Evolutionary conservation across 352 stramenopile species (phyloP), one percentile per base, ranked within the genome.

Genomic region (Phytophthora cactorum): DNA sequence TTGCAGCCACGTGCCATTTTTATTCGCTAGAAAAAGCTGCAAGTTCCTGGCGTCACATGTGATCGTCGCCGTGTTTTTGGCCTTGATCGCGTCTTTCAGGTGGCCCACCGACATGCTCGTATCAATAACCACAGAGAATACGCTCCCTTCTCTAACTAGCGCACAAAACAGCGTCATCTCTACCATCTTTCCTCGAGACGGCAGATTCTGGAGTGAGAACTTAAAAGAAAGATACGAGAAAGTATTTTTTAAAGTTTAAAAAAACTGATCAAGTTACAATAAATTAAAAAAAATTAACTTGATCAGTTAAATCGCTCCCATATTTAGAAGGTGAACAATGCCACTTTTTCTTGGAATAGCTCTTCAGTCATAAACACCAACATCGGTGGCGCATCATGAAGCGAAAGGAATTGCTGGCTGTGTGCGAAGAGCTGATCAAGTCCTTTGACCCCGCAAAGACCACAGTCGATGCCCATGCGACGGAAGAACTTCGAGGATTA

Each of bases 401-500:
- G 83, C 81, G 84, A 11, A 91, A 91, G 61, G 81, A 93, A 61
- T 68, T 95, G 28, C 58, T 95, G 27, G 78, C 72, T 15, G 60
- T 61, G 0, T 92, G 83, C 58, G 87, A 95, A 75, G 65, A 81
- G 51, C 65, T 96, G 17, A 89, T 94, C 70, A 85, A 88, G 54
- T 90, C 81, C 12, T 96, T 89, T 66, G 79, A 93, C 47, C 88
- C 88, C 1, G 77, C 85, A 28, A 87, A 88, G 41, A 84, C 78
- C 27, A 93, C 86, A 0, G 74, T 93, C 25, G 88, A 96, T 59
- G 77, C 82, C n/a, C 86, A 96, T 68, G 84, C 84, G 1, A 79
- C 86, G 7, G 83, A 93, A 56, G 71, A 79, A 46, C 79, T 96
- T 27, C 76, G 64, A 15, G 72, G 84, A 1, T 46, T 63, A 11